These are phyloP conservation scores for Phalaenopsis hybrid DNA, from an alignment of 116 monocot species.

Conservation along the genomic window DNA sequence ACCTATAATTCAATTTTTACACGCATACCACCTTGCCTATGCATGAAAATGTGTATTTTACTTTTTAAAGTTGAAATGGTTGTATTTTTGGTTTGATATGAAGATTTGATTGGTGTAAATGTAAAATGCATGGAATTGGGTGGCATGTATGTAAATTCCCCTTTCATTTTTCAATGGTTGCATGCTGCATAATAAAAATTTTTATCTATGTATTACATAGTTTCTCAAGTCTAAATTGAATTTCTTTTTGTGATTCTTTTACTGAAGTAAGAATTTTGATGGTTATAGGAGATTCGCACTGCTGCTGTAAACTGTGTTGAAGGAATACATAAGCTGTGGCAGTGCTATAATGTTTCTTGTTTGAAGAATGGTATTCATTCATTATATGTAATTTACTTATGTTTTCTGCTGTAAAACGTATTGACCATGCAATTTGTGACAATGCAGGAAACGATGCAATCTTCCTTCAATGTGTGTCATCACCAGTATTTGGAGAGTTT, in stretches of 20 bases:
- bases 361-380: constrained; percentile 50
- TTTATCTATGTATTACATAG: neutral
- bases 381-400: neutral
- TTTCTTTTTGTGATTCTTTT: neutral
- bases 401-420: neutral
- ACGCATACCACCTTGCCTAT: too few species aligned
- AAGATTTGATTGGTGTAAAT: too few species aligned
- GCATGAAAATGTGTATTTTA: too few species aligned
- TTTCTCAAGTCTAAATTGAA: neutral
- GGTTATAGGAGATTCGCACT: constrained; percentile 56
- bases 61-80: too few species aligned
- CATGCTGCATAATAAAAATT: neutral
- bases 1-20: too few species aligned
- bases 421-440: neutral
- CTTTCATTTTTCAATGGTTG: too few species aligned
- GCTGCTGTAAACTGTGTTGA: constrained; percentile 65
- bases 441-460: constrained; percentile 49
- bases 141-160: too few species aligned
- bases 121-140: too few species aligned
- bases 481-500: constrained; percentile 50
- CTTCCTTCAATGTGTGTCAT: constrained; percentile 24
- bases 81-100: too few species aligned
- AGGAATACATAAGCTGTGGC: constrained; percentile 47
- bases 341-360: constrained; percentile 31
- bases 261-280: neutral